phyloP scores from a whole-genome alignment of 148 eudicot species.

The Rhododendron simsii region DNA sequence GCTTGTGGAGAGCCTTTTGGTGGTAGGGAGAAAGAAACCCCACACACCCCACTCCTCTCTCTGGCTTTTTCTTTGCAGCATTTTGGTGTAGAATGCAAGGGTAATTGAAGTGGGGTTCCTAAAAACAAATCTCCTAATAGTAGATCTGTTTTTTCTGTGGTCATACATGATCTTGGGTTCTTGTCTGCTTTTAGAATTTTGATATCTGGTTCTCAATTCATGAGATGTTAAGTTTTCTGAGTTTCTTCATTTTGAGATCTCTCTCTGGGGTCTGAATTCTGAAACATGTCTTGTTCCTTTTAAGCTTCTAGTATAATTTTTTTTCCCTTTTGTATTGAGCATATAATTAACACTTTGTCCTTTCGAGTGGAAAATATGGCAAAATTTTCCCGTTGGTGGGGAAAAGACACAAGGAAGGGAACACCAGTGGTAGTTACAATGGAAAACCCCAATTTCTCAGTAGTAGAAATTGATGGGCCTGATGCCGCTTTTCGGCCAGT shows the following conservation, averaged over 20 bases:
- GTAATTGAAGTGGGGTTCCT: conserved; percentile 7
- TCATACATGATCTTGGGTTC: background rate
- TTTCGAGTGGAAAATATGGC: background rate
- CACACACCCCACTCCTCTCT: background rate
- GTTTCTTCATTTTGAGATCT: conserved; percentile 13
- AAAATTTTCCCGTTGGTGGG: conserved; percentile 35
- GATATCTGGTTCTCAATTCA: background rate
- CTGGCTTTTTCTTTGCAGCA: conserved; percentile 6
- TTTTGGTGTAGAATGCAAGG: conserved; percentile 4
- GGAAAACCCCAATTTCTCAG: conserved; percentile 50
- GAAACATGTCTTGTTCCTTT: conserved; percentile 6
- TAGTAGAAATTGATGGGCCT: conserved; percentile 42
- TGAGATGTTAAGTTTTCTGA: background rate
- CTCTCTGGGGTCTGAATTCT: background rate
- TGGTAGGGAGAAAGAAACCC: conserved; percentile 4
- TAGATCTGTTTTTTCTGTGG: background rate
- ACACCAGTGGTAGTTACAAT: conserved; percentile 55
- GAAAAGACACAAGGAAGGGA: conserved; percentile 38
- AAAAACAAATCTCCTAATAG: background rate
- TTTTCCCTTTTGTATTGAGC: background rate
- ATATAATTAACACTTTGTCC: background rate
- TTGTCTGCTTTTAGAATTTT: background rate
- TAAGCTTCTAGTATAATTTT: background rate
- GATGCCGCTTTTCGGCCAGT: conserved; percentile 34
- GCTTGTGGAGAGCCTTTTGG: conserved; percentile 3